phyloP scores from a whole-genome alignment of 192 early-diverging fungal species.

The Gaertneriomyces sp. region DNA sequence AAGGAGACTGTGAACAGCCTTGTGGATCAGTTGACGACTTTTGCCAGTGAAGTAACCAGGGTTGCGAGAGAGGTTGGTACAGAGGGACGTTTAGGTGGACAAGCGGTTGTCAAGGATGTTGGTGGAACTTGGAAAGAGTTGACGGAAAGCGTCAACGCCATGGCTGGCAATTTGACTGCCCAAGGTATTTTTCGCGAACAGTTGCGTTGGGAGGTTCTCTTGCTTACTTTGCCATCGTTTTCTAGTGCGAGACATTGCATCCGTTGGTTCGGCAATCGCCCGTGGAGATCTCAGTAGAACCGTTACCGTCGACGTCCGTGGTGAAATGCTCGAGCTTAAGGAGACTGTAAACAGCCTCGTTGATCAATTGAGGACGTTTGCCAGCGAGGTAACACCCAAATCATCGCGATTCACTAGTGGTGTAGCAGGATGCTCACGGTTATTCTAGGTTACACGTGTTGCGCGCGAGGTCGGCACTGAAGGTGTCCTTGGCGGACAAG shows the following conservation, averaged over 20 bases:
- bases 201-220: not conserved
- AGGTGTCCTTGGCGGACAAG: slow-evolving; percentile 72
- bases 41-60: slow-evolving; percentile 54
- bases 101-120: slow-evolving; percentile 31
- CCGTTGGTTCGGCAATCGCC: slow-evolving; percentile 61
- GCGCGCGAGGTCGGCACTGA: slow-evolving; percentile 68
- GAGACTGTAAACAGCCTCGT: slow-evolving; percentile 72
- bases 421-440: not conserved
- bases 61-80: slow-evolving; percentile 31
- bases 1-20: slow-evolving; percentile 67
- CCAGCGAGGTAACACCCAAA: slow-evolving; percentile 40
- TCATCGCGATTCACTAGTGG: not conserved
- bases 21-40: slow-evolving; percentile 63
- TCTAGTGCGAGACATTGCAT: slow-evolving; percentile 63
- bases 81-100: slow-evolving; percentile 27
- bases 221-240: slow-evolving; percentile 1
- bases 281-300: slow-evolving; percentile 63
- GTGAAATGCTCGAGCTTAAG: slow-evolving; percentile 68
- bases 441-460: slow-evolving; percentile 56
- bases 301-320: slow-evolving; percentile 60
- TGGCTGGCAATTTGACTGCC: slow-evolving; percentile 30
- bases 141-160: slow-evolving; percentile 29
- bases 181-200: slow-evolving; percentile 8
- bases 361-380: slow-evolving; percentile 57
- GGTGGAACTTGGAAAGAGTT: slow-evolving; percentile 34